A percentile compares a stretch with the other conserved stretches of the same genome.
phyloP scores from a whole-genome alignment of 352 stramenopile species.

The Globisporangium heterothallicum region DNA sequence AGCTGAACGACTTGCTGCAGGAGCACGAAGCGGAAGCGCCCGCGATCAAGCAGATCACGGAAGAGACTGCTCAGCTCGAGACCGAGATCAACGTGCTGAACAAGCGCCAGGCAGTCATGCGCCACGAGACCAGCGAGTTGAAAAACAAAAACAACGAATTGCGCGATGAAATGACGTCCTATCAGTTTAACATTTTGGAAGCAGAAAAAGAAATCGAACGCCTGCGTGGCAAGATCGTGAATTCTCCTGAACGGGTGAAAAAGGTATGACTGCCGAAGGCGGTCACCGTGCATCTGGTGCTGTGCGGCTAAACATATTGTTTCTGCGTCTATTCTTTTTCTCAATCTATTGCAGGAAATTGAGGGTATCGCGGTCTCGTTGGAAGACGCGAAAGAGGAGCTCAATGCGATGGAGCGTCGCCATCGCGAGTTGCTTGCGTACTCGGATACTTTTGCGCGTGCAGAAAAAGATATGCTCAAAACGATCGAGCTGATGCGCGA shows the following conservation, averaged over 20 bases:
- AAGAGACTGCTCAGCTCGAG: slow-evolving; percentile 83
- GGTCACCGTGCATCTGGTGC: slow-evolving; percentile 1
- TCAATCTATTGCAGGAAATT: slow-evolving; percentile 31
- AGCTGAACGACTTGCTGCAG: slow-evolving; percentile 56
- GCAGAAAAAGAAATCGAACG: slow-evolving; percentile 71
- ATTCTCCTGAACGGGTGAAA: slow-evolving; percentile 84
- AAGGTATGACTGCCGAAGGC: too few species aligned
- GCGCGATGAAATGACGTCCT: slow-evolving; percentile 66
- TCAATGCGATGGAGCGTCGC: slow-evolving; percentile 61
- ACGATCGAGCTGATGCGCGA: slow-evolving; percentile 58
- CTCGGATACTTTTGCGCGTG: slow-evolving; percentile 58
- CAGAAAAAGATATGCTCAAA: slow-evolving; percentile 64
- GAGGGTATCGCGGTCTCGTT: slow-evolving; percentile 47
- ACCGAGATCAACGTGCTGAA: slow-evolving; percentile 89
- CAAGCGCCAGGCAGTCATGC: slow-evolving; percentile 82
- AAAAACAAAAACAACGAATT: slow-evolving; percentile 77
- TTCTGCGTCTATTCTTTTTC: background rate
- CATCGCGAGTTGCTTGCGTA: slow-evolving; percentile 49
- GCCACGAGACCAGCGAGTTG: slow-evolving; percentile 75
- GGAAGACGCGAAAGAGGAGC: slow-evolving; percentile 61
- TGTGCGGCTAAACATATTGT: too few species aligned
- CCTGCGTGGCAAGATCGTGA: slow-evolving; percentile 85
- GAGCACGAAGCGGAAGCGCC: slow-evolving; percentile 53
- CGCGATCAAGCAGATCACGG: slow-evolving; percentile 52
- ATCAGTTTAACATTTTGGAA: slow-evolving; percentile 81